These are phyloP conservation scores for Pholiota molesta DNA, from an alignment of 768 basidiomycete genomes.

Conservation along the genomic window DNA sequence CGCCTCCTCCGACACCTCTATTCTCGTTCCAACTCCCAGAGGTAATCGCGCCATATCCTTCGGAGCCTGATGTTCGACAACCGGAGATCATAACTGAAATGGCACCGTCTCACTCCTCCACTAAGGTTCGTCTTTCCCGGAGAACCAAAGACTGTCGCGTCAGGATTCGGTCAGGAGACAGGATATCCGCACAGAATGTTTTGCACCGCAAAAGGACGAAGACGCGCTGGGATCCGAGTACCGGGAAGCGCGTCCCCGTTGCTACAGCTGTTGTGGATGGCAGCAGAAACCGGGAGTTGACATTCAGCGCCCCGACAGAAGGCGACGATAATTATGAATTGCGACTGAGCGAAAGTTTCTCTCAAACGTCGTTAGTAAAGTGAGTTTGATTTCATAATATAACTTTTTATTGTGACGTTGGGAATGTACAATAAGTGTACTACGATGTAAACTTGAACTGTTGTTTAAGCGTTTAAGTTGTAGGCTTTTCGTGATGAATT, in stretches of 20 bases:
- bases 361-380: not conserved
- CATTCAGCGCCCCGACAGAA: no score
- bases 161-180: not conserved
- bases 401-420: not conserved
- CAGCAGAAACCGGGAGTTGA: no score
- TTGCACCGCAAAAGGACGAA: constrained; percentile 10
- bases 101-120: not conserved
- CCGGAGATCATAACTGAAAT: no score
- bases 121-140: not conserved
- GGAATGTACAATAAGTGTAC: not conserved
- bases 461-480: not conserved
- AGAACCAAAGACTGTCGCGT: not conserved
- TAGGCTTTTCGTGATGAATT: not conserved
- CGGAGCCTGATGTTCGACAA: not conserved
- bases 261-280: not conserved
- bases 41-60: no score
- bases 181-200: constrained; percentile 2
- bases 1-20: not conserved
- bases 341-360: constrained; percentile 2
- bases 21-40: not conserved
- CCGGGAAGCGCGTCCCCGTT: constrained; percentile 12
- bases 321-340: not conserved
- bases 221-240: constrained; percentile 17
- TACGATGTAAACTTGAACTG: not conserved
- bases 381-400: not conserved